These are phyloP conservation scores for Claviceps humidiphila DNA, from an alignment of 2,329 filamentous ascomycete species.

Conservation along the genomic window DNA sequence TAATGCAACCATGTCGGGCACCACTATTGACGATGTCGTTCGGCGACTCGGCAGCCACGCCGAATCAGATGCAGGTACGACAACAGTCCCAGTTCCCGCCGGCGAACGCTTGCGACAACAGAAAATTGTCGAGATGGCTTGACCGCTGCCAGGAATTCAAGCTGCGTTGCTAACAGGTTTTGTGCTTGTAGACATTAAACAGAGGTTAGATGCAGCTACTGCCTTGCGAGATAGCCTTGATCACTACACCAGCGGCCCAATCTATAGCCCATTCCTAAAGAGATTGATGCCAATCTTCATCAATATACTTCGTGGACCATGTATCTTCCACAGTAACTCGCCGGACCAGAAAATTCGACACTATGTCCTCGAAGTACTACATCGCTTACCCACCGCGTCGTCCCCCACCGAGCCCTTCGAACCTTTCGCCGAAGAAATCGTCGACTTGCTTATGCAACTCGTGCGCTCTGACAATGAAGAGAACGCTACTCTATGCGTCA, in stretches of 20 bases:
- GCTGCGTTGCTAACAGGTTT: neutral
- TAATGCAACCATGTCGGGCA: constrained; percentile 47
- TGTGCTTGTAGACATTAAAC: constrained; percentile 52
- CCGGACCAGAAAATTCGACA: constrained; percentile 88
- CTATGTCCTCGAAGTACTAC: constrained; percentile 86
- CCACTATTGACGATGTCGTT: constrained; percentile 49
- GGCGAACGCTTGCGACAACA: neutral
- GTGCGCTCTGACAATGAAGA: constrained; percentile 94
- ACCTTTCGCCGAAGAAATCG: constrained; percentile 74
- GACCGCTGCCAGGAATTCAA: neutral
- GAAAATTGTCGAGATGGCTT: neutral
- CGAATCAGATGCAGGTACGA: constrained; percentile 38
- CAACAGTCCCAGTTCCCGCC: neutral
- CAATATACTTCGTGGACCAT: constrained; percentile 68
- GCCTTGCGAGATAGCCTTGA: constrained; percentile 88
- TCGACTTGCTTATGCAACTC: constrained; percentile 79
- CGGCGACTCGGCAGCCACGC: constrained; percentile 37
- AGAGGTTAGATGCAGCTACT: constrained; percentile 69
- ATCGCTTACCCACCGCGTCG: constrained; percentile 63
- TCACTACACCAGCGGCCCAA: constrained; percentile 63
- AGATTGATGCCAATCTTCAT: constrained; percentile 85
- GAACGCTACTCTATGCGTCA: constrained; percentile 95
- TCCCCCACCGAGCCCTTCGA: constrained; percentile 70
- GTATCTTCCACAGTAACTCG: constrained; percentile 82
- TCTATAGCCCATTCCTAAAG: constrained; percentile 70